Conservation (phyloP, 306 rosid species). For the Cicer pinnatifidum region DNA sequence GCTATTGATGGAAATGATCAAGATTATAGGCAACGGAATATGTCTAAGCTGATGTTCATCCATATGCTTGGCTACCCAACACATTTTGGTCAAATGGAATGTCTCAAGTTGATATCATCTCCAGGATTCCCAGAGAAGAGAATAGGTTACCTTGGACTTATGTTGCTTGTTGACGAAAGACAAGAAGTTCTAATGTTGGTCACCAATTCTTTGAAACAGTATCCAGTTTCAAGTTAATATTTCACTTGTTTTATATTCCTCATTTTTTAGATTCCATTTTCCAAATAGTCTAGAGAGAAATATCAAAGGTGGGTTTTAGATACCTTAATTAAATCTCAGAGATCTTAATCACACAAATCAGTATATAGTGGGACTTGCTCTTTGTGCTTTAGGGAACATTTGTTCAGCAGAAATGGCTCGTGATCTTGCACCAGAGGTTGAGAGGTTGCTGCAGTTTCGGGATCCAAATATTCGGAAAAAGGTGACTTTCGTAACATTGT, state of each 20-base stretch:
- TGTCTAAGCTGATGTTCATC: slow-evolving; percentile 98
- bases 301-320: slow-evolving; percentile 39
- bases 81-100: slow-evolving; percentile 99
- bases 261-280: slow-evolving; percentile 18
- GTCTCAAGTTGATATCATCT: slow-evolving; percentile 95
- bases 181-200: slow-evolving; percentile 99
- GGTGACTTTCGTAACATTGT: slow-evolving; percentile 50
- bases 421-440: slow-evolving; percentile 98
- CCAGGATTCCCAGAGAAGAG: slow-evolving; percentile 99
- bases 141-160: slow-evolving; percentile 97
- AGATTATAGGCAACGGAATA: slow-evolving; percentile 86
- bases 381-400: slow-evolving; percentile 98
- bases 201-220: slow-evolving; percentile 98
- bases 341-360: slow-evolving; percentile 95
- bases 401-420: slow-evolving; percentile 99
- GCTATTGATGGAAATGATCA: slow-evolving; percentile 86
- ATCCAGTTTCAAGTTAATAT: slow-evolving; percentile 62
- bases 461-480: slow-evolving; percentile 96
- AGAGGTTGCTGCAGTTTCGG: slow-evolving; percentile 87
- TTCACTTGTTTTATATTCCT: slow-evolving; percentile 32
- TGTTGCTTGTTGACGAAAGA: slow-evolving; percentile 99
- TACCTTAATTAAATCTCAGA: slow-evolving; percentile 78
- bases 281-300: slow-evolving; percentile 21
- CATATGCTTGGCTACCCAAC: slow-evolving; percentile 99
- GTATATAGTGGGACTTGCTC: slow-evolving; percentile 98